phyloP scores from a whole-genome alignment of 1,284 basidiomycete species.

The Cystobasidium sp. region DNA sequence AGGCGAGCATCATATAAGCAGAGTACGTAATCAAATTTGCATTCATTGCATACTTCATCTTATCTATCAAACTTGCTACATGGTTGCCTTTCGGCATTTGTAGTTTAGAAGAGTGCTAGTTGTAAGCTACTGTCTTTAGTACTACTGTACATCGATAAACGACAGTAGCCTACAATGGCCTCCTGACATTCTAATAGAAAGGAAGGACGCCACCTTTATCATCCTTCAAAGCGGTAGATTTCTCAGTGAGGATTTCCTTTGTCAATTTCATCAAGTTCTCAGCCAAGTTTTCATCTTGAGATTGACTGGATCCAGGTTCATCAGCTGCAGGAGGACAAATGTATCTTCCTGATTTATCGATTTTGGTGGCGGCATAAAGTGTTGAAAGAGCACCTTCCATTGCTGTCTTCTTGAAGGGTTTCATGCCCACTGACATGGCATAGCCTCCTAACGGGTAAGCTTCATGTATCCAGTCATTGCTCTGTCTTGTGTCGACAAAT shows the following conservation, averaged over 20 bases:
- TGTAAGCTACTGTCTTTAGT: too few species aligned
- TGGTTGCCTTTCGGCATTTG: too few species aligned
- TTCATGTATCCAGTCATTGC: conserved; percentile 42
- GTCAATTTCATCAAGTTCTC: conserved; percentile 45
- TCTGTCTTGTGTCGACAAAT: conserved; percentile 34
- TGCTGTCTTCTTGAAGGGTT: conserved; percentile 42
- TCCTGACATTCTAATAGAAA: conserved; percentile 12
- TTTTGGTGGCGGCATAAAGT: conserved; percentile 42
- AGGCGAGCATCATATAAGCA: too few species aligned
- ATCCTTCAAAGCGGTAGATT: conserved; percentile 16
- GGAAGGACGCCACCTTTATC: neutral
- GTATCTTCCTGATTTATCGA: conserved; percentile 37
- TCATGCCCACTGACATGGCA: conserved; percentile 35
- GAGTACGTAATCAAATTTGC: too few species aligned
- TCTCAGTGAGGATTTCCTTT: conserved; percentile 21
- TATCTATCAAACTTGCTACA: too few species aligned
- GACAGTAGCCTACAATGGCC: neutral
- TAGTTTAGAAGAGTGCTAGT: too few species aligned
- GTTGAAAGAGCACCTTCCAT: conserved; percentile 38
- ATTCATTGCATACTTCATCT: too few species aligned
- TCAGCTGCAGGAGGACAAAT: conserved; percentile 41
- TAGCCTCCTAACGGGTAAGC: conserved; percentile 42
- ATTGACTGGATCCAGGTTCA: conserved; percentile 38
- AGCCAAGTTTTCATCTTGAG: conserved; percentile 33
- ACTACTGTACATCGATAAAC: too few species aligned